phyloP scores from a whole-genome alignment of 2,329 filamentous ascomycete species.

The Neospermospora avenae region DNA sequence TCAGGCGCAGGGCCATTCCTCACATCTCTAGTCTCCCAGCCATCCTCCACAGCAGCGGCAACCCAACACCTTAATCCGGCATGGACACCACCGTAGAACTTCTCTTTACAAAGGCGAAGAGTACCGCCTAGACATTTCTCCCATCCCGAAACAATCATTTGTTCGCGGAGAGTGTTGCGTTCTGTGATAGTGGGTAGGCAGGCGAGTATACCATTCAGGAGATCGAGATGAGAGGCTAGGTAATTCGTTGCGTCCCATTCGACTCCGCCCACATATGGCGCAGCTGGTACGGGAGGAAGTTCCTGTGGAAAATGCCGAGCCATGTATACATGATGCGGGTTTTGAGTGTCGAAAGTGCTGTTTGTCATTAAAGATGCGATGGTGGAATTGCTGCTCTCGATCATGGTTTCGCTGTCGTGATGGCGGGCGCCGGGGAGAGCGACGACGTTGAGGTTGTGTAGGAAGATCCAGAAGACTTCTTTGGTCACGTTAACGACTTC shows the following conservation, averaged over 20 bases:
- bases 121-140: constrained; percentile 85
- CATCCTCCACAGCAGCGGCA: constrained; percentile 79
- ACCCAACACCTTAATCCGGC: constrained; percentile 89
- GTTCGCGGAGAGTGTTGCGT: constrained; percentile 74
- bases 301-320: constrained; percentile 76
- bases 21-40: constrained; percentile 80
- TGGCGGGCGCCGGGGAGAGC: constrained; percentile 49
- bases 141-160: constrained; percentile 80
- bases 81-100: constrained; percentile 92
- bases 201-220: constrained; percentile 86
- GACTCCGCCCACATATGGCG: constrained; percentile 93
- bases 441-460: constrained; percentile 89
- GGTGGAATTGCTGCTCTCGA: constrained; percentile 28
- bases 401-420: constrained; percentile 29
- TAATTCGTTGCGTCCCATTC: constrained; percentile 99
- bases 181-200: constrained; percentile 67
- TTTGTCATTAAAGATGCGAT: constrained; percentile 24
- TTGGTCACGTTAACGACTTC: constrained; percentile 92
- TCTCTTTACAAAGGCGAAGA: constrained; percentile 90
- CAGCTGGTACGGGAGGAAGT: constrained; percentile 85
- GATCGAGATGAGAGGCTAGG: constrained; percentile 84
- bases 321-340: constrained; percentile 58
- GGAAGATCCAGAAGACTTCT: constrained; percentile 98
- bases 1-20: constrained; percentile 63
- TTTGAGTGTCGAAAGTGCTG: constrained; percentile 34